phyloP scores from a whole-genome alignment of 2,329 filamentous ascomycete genomes.

The Penicillium sp. region DNA sequence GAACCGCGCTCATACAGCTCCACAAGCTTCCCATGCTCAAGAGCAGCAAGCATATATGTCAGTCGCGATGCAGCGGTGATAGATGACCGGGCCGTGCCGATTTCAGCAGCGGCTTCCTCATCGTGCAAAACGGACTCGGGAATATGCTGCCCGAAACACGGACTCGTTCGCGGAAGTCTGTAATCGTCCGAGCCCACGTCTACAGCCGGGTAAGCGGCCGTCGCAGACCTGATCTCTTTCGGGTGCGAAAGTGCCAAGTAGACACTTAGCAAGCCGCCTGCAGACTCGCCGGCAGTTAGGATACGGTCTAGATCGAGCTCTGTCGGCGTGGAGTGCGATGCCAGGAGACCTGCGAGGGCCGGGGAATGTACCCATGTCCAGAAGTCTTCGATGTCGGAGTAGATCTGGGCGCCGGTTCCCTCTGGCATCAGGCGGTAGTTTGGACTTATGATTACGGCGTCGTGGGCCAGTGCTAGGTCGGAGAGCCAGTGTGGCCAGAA shows the following conservation, averaged over 20 bases:
- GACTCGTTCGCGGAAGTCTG: constrained; percentile 5
- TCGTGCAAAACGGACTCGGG: constrained; percentile 15
- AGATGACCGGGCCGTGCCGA: constrained; percentile 18
- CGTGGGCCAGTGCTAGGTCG: constrained; percentile 38
- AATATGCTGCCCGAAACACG: constrained; percentile 15
- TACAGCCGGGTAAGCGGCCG: constrained; percentile 34
- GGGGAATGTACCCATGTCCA: constrained; percentile 46
- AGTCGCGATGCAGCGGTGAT: constrained; percentile 7
- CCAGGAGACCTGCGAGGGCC: constrained; percentile 10
- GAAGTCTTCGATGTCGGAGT: constrained; percentile 49
- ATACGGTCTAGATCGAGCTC: constrained; percentile 27
- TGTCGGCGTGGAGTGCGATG: constrained; percentile 9
- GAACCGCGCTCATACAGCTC: constrained; percentile 21
- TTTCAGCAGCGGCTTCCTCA: constrained; percentile 2
- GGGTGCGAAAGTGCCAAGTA: constrained; percentile 28
- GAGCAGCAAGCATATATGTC: constrained; percentile 17
- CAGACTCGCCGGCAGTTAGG: constrained; percentile 30
- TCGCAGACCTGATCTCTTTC: constrained; percentile 29
- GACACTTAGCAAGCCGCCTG: constrained; percentile 32
- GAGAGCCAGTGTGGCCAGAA: constrained; percentile 38
- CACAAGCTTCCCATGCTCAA: constrained; percentile 16
- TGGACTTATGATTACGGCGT: constrained; percentile 48
- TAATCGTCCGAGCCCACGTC: constrained; percentile 25
- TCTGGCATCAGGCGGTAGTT: constrained; percentile 56
- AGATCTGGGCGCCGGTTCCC: constrained; percentile 46